Conservation (phyloP, 179 eudicot genomes). For the Heliamphora pulchella region DNA sequence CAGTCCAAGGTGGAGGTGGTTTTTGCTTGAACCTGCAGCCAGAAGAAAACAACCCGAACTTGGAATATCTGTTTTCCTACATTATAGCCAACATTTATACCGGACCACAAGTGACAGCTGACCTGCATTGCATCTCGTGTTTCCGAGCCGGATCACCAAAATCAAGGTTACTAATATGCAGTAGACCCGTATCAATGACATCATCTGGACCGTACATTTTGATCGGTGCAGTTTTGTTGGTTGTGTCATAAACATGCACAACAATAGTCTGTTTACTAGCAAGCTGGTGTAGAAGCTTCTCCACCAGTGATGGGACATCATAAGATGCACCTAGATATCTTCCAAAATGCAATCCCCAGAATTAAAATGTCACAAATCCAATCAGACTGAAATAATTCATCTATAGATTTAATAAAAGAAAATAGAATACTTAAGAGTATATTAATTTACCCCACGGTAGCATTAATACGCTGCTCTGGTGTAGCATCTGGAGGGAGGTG, state of each 20-base stretch:
- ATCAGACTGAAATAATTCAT: background rate
- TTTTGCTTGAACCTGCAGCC: conserved; percentile 59
- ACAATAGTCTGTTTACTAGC: conserved; percentile 86
- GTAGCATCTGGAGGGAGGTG: conserved; percentile 64
- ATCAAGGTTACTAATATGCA: conserved; percentile 62
- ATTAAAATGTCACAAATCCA: background rate
- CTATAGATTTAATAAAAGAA: background rate
- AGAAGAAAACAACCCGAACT: conserved; percentile 1
- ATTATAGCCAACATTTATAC: background rate
- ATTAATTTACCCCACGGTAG: conserved; percentile 69
- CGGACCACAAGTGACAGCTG: conserved; percentile 6
- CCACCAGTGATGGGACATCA: conserved; percentile 85
- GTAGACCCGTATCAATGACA: conserved; percentile 54
- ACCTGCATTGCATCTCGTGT: conserved; percentile 99
- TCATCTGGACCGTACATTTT: conserved; percentile 64
- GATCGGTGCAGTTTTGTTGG: conserved; percentile 47
- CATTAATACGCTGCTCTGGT: conserved; percentile 65
- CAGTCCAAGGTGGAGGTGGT: conserved; percentile 70
- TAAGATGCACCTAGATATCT: conserved; percentile 91
- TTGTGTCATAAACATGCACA: conserved; percentile 88
- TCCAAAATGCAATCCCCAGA: conserved; percentile 6
- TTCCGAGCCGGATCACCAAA: conserved; percentile 87
- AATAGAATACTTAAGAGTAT: background rate
- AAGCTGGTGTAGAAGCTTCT: conserved; percentile 90
- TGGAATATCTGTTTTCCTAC: background rate